A percentile compares a stretch with the other conserved stretches of the same genome.
Evolutionary conservation across 306 rosid genomes (phyloP).

Genomic region (Inga laurina): DNA sequence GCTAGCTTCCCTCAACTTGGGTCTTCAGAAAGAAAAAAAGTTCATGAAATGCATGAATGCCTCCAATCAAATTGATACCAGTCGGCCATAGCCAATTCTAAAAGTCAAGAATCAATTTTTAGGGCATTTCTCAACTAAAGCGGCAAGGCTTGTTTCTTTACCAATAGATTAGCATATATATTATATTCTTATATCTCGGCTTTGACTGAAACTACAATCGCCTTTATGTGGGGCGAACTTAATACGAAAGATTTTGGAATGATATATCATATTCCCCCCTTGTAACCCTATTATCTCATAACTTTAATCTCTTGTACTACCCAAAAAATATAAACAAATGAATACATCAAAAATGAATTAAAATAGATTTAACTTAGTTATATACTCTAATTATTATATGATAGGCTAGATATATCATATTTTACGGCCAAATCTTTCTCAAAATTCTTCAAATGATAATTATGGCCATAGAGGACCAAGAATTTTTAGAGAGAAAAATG

Average conservation of each 20-base stretch:
- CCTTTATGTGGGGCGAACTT: background rate
- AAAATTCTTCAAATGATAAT: constrained; percentile 3
- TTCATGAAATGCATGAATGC: constrained; percentile 47
- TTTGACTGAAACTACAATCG: background rate
- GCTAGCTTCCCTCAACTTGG: constrained; percentile 40
- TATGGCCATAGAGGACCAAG: constrained; percentile 22
- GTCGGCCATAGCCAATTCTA: background rate
- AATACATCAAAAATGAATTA: background rate
- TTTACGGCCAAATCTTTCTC: background rate
- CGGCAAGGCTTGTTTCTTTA: background rate
- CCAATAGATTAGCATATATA: constrained; percentile 15
- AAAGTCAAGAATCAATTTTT: constrained; percentile 38
- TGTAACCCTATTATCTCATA: background rate
- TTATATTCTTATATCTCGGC: background rate
- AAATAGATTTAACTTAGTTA: background rate
- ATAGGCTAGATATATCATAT: background rate
- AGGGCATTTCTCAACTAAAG: background rate
- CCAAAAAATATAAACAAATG: background rate
- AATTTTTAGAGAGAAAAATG: background rate
- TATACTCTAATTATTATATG: background rate
- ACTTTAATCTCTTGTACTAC: background rate
- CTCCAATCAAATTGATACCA: constrained; percentile 16
- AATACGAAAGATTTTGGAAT: background rate
- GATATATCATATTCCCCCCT: background rate
- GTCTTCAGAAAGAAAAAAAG: constrained; percentile 29